Base-by-base conservation (phyloP, 2,329 filamentous ascomycete species). In the Ophiostoma sp. region DNA sequence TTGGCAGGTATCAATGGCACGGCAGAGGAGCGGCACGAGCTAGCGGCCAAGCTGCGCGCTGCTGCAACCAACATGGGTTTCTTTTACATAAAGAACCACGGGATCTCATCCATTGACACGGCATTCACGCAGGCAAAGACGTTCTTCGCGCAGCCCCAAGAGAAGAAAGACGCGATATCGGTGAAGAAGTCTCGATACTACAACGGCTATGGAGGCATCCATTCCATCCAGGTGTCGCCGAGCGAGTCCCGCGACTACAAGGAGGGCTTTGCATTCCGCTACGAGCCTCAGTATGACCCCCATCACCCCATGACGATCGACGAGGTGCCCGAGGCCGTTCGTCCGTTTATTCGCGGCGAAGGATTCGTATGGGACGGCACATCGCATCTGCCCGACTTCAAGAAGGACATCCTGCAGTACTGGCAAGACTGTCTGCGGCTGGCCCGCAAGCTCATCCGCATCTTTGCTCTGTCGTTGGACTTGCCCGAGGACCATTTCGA, bases 401-500 rank as follows among this genome's bases (percentile, higher is more conserved):
- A 72, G 62, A n/a, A 66, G 12, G 70, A 69, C 38, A 5, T 71
- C 9, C 36, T 73, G 1, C 58, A 52, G 16, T 73, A 73, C 45
- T 73, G 72, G 71, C 65, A 47, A 18, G 63, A 70, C n/a, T 60
- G 67, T 47, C 52, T 71, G 66, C 65, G 60, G 64, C 66, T 71
- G 49, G 42, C 70, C 36, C 41, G 66, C 40, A 36, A 69, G 65
- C 67, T 73, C 36, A 63, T 66, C 73, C 42, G 73, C 72, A 40
- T 55, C 40, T 63, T 63, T 63, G 60, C 60, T 41, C 6, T 63
- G 38, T 72, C 55, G 68, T 69, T 73, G 8, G 71, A 70, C 40
- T 64, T 71, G 18, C 64, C 69, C 4, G 72, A 72, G 70, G 60
- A 69, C 64, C 78, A 78, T 73, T 82, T 82, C 70, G 74, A 77